phyloP scores from a whole-genome alignment of 345 rosid species.

The Lepidium sativum region DNA sequence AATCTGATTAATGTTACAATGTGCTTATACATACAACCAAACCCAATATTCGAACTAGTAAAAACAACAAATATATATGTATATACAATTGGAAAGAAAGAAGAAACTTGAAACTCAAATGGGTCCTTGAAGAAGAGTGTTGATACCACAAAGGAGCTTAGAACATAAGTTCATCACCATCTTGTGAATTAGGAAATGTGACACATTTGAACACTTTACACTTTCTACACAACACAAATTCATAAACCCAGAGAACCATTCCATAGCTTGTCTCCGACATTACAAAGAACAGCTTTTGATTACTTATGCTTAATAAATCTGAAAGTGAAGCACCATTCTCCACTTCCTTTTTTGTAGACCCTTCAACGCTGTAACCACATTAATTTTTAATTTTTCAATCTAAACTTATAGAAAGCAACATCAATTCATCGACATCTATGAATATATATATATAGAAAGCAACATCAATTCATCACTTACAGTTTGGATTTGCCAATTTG shows the following conservation, averaged over 20 bases:
- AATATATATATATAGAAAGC: too few species aligned
- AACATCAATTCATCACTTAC: too few species aligned
- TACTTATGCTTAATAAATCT: not conserved
- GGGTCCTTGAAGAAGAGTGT: not conserved
- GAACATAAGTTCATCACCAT: conserved; percentile 37
- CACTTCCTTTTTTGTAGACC: too few species aligned
- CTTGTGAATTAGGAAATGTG: conserved; percentile 57
- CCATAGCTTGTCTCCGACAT: not conserved
- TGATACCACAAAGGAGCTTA: not conserved
- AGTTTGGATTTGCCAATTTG: too few species aligned
- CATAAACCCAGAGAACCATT: conserved; percentile 5
- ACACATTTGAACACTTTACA: conserved; percentile 92
- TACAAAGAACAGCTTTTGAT: not conserved
- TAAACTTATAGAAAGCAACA: too few species aligned
- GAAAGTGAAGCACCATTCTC: too few species aligned
- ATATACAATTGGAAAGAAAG: not conserved
- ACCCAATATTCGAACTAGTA: not conserved
- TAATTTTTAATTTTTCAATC: too few species aligned
- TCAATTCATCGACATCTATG: too few species aligned
- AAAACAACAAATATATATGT: not conserved
- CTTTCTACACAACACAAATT: conserved; percentile 46
- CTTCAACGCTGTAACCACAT: too few species aligned
- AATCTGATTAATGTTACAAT: conserved; percentile 6
- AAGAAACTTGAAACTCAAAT: conserved; percentile 19
- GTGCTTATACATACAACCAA: not conserved